A percentile compares a stretch with the other conserved stretches of the same genome.
These are phyloP conservation scores for Phanerochaete sordida DNA, from an alignment of 768 basidiomycete genomes.

Conservation along the genomic window DNA sequence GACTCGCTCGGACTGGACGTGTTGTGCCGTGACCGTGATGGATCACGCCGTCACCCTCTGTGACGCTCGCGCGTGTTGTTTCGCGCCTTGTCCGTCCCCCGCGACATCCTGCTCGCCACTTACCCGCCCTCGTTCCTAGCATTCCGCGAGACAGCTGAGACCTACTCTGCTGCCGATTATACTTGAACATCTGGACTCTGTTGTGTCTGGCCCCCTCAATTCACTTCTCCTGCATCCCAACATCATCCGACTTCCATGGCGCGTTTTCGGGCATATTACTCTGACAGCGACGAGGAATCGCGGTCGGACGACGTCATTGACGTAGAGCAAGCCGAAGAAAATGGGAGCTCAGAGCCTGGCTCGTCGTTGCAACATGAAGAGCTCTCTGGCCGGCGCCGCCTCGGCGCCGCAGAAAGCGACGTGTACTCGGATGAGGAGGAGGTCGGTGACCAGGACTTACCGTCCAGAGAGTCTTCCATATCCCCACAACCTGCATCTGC, in stretches of 20 bases:
- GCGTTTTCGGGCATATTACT: slow-evolving; percentile 63
- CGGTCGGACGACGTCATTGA: slow-evolving; percentile 29
- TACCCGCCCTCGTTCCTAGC: neutral
- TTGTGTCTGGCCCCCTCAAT: neutral
- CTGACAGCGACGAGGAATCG: slow-evolving; percentile 54
- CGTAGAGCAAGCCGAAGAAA: slow-evolving; percentile 23
- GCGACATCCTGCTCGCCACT: neutral
- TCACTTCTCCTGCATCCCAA: neutral
- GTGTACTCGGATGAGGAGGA: slow-evolving; percentile 4
- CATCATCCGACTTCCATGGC: slow-evolving; percentile 42
- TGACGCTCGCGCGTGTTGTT: neutral
- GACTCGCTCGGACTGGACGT: too few relatives aligned
- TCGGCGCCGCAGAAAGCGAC: neutral
- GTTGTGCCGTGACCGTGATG: neutral
- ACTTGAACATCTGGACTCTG: neutral
- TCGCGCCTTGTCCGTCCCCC: neutral
- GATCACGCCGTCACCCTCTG: too few relatives aligned
- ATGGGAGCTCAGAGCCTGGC: slow-evolving; percentile 30
- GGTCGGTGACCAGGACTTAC: neutral
- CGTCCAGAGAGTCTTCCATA: slow-evolving; percentile 16
- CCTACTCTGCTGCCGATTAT: neutral
- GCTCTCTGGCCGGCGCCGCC: neutral
- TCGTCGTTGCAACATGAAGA: neutral
- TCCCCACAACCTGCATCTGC: slow-evolving; percentile 8
- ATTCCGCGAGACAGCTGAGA: neutral